A percentile compares a stretch with the other conserved stretches of the same genome.
Conservation (phyloP, 2,329 filamentous ascomycete species). For the Neofusicoccum sp. region DNA sequence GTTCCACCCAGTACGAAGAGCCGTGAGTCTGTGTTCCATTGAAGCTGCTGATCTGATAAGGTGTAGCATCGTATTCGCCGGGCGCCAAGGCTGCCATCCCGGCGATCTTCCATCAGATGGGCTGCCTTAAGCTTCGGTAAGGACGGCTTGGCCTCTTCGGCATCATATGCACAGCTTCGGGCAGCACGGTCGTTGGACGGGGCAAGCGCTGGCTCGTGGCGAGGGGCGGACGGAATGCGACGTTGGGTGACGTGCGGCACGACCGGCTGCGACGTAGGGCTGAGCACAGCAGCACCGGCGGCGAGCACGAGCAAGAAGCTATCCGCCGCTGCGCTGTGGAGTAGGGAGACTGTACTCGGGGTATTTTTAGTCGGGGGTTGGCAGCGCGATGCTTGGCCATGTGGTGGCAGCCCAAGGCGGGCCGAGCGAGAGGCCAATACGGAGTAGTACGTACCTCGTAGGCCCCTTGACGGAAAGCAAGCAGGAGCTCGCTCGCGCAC, state of each 20-base stretch:
- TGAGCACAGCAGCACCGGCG: background rate
- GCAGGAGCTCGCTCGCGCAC: no score
- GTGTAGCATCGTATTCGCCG: slow-evolving; percentile 17
- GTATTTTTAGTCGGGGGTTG: no score
- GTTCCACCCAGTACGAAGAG: slow-evolving; percentile 13
- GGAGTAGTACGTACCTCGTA: no score
- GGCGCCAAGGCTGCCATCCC: background rate
- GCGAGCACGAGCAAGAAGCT: background rate
- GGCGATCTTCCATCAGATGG: background rate
- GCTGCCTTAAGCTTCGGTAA: background rate
- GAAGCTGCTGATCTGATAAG: slow-evolving; percentile 5
- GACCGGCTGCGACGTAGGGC: background rate
- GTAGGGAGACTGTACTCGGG: no score
- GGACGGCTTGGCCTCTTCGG: background rate
- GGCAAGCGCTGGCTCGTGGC: background rate
- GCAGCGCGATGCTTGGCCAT: no score
- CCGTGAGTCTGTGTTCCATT: background rate
- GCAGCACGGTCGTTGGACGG: background rate
- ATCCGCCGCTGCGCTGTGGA: background rate
- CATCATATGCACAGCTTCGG: background rate
- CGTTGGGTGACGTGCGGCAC: background rate
- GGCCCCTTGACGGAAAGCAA: no score
- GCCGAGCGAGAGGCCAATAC: no score
- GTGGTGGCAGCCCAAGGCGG: no score
- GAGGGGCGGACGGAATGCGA: background rate